These are phyloP conservation scores for Fraxinus floribunda DNA, from an alignment of 305 asterid species.

Conservation along the genomic window DNA sequence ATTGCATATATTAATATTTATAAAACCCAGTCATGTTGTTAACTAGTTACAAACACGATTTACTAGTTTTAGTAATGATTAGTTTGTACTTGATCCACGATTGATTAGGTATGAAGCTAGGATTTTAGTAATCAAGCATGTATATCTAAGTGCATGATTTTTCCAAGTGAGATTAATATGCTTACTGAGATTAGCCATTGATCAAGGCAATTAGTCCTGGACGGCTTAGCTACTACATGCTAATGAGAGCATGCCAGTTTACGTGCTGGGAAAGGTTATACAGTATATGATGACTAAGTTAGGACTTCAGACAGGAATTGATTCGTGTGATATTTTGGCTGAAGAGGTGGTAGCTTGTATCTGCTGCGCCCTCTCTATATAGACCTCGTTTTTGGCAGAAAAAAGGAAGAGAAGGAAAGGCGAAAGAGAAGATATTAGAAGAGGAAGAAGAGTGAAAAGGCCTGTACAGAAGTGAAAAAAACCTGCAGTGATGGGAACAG, in stretches of 20 bases:
- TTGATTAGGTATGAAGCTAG: background rate
- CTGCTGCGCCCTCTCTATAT: too few relatives aligned
- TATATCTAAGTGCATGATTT: background rate
- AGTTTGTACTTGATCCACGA: background rate
- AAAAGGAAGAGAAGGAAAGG: too few relatives aligned
- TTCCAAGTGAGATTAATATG: background rate
- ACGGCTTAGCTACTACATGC: too few relatives aligned
- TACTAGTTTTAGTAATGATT: background rate
- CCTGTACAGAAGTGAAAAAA: too few relatives aligned
- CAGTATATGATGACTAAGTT: too few relatives aligned
- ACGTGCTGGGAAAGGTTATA: background rate
- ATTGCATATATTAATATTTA: background rate
- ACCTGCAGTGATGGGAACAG: too few relatives aligned
- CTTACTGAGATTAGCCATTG: background rate
- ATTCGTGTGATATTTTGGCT: too few relatives aligned
- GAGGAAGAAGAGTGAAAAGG: too few relatives aligned
- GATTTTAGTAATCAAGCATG: background rate
- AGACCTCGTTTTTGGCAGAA: too few relatives aligned
- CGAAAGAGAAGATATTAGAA: too few relatives aligned
- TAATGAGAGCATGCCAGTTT: background rate
- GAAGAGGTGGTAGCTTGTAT: too few relatives aligned
- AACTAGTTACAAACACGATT: background rate
- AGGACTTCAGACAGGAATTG: too few relatives aligned
- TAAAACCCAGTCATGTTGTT: background rate
- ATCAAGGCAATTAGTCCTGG: background rate